phyloP scores from a whole-genome alignment of 306 rosid genomes.

The Casuarina glauca region DNA sequence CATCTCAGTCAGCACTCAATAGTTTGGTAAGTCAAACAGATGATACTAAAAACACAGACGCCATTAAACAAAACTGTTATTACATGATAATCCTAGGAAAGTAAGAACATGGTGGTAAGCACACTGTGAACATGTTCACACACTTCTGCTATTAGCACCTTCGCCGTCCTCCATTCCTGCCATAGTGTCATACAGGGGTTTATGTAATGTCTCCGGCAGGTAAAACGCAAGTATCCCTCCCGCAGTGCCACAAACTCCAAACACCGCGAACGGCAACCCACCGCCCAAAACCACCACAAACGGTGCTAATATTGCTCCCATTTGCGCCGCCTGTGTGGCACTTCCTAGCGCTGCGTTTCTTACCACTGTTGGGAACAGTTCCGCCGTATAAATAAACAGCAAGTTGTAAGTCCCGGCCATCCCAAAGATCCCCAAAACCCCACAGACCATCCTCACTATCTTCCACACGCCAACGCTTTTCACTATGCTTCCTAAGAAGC shows the following conservation, averaged over 20 bases:
- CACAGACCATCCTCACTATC: constrained; percentile 59
- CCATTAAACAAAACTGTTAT: too few relatives aligned
- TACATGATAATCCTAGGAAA: not conserved
- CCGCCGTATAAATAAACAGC: constrained; percentile 72
- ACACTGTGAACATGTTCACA: not conserved
- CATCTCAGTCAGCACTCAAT: too few relatives aligned
- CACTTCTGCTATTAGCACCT: not conserved
- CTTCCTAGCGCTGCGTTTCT: constrained; percentile 81
- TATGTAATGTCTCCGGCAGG: constrained; percentile 80
- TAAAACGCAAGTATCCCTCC: constrained; percentile 73
- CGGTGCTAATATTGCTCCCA: constrained; percentile 90
- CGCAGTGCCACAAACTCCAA: constrained; percentile 57
- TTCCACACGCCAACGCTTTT: constrained; percentile 49
- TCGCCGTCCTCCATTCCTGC: constrained; percentile 58
- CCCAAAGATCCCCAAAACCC: constrained; percentile 81
- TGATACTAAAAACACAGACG: too few relatives aligned
- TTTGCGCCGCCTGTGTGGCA: constrained; percentile 68
- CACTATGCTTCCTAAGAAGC: constrained; percentile 53
- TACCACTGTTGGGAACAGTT: constrained; percentile 89
- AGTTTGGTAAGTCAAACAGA: too few relatives aligned
- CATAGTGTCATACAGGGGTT: constrained; percentile 81
- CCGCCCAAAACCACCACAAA: constrained; percentile 84
- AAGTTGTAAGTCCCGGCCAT: constrained; percentile 88
- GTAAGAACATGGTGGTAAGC: too few relatives aligned
- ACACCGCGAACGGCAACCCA: constrained; percentile 63